Base-by-base conservation (phyloP, 495 filamentous ascomycete genomes). In the Aspergillus indologenus region DNA sequence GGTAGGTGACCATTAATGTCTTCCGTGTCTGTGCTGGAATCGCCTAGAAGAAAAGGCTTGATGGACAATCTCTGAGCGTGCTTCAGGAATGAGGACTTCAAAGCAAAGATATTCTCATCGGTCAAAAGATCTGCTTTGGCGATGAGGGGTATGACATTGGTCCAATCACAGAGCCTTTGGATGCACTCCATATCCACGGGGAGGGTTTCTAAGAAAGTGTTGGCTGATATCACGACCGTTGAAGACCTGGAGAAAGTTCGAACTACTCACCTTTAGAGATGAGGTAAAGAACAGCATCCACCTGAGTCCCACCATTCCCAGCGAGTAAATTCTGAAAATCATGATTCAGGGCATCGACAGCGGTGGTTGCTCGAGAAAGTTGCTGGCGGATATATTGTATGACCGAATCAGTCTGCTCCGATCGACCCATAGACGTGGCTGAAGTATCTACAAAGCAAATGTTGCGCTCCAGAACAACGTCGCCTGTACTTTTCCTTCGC, bases 361-460 rank as follows among this genome's bases (percentile, higher is more conserved):
- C 78, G 5, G 82, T 78, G 11, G 80, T 81, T 34, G 85, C 86
- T 54, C 85, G 87, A 57, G 80, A 77, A 24, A 96, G 73, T 61
- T 94, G 88, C 26, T 82, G 79, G 61, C 90, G 85, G 22, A 96
- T 82, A 68, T 96, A 97, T 58, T 87, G 72, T 17, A 88, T 68
- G 19, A 95, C 84, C 17, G 81, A 77, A 42, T 88, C 84, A 40
- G 88, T 89, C 46, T 86, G 85, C 52, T 85, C 86, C 56, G 85
- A 66, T 64, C 82, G 85, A 45, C 85, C 87, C 43, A 83, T 79
- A 17, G 81, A 81, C 71, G 85, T 89, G n/a, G 89, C 85, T 22
- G 88, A 86, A 11, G 91, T 96, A 76, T 98, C 94, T 54, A 97
- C 87, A 69, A 98, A 98, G 68, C 92, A 96, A 11, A 98, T 65